A percentile compares a stretch with the other conserved stretches of the same genome.
Conservation (phyloP, 2,329 filamentous ascomycete species). For the Chalaropsis thielavioides region DNA sequence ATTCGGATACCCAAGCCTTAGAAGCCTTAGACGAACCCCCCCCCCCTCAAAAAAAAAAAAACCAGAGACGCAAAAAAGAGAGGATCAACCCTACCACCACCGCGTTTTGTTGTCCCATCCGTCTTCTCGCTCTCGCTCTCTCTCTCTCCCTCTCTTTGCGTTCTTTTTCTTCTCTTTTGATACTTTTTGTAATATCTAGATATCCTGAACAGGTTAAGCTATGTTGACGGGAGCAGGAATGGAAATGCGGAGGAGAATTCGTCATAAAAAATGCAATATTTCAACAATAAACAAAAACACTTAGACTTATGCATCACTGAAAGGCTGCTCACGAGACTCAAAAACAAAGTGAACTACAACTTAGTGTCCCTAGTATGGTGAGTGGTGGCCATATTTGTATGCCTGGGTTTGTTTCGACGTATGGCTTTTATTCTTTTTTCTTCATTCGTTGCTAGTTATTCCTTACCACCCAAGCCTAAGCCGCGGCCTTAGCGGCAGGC, state of each 20-base stretch:
- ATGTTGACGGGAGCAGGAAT: not conserved
- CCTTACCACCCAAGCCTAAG: not conserved
- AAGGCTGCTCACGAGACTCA: too few species aligned
- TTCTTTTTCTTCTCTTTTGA: not conserved
- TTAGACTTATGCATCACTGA: too few species aligned
- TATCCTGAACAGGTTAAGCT: not conserved
- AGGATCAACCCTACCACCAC: not conserved
- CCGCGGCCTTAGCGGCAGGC: not conserved
- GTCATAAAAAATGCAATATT: not conserved
- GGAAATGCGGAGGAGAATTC: not conserved
- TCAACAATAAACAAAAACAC: not conserved
- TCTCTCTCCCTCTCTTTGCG: not conserved
- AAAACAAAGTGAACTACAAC: too few species aligned
- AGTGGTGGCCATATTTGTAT: too few species aligned
- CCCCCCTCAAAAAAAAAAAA: not conserved
- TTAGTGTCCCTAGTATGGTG: too few species aligned
- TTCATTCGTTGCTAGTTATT: constrained; percentile 8
- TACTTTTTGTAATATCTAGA: constrained; percentile 3
- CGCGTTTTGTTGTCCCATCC: too few species aligned
- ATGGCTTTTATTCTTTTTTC: constrained; percentile 19
- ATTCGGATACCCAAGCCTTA: constrained; percentile 85
- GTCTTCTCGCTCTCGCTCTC: not conserved
- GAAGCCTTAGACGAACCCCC: not conserved
- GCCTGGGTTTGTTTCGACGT: not conserved
- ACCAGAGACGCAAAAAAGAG: not conserved